Percentiles rank a stretch among this genome's conserved stretches.
phyloP scores from a whole-genome alignment of 2,329 filamentous ascomycete genomes.

The Seiridium unicorne region DNA sequence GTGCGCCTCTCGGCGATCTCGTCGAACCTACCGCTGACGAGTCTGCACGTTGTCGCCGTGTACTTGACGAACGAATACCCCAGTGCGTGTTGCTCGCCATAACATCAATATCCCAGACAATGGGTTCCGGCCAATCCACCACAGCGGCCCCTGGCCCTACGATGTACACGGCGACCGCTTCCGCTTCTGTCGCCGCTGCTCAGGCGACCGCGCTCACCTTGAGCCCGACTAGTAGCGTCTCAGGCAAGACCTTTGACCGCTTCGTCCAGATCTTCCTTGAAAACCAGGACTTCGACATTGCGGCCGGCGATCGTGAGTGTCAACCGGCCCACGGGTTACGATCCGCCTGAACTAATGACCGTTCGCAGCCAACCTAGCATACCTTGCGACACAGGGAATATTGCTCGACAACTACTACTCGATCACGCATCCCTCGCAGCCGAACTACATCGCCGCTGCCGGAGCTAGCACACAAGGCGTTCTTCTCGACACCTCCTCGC shows the following conservation, averaged over 20 bases:
- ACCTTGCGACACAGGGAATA: conserved; percentile 53
- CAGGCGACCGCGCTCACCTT: conserved; percentile 41
- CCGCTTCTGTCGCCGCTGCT: conserved; percentile 10
- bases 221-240: conserved; percentile 43
- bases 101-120: background rate
- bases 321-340: background rate
- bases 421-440: conserved; percentile 57
- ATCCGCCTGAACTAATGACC: background rate
- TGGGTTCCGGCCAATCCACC: conserved; percentile 9
- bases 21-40: no score
- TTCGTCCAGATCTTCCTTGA: conserved; percentile 64
- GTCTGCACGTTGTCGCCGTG: no score
- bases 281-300: conserved; percentile 53
- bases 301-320: conserved; percentile 41
- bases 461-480: conserved; percentile 58
- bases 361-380: conserved; percentile 37
- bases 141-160: conserved; percentile 19
- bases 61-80: no score
- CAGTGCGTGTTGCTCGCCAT: background rate
- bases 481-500: conserved; percentile 48
- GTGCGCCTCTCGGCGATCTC: no score
- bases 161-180: conserved; percentile 11
- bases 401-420: conserved; percentile 52
- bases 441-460: conserved; percentile 60
- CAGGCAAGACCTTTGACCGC: conserved; percentile 57